Evolutionary conservation across 805 yeast genomes (phyloP), one percentile per base, ranked within the genome.

Genomic region (Kregervanrija fluxuum): DNA sequence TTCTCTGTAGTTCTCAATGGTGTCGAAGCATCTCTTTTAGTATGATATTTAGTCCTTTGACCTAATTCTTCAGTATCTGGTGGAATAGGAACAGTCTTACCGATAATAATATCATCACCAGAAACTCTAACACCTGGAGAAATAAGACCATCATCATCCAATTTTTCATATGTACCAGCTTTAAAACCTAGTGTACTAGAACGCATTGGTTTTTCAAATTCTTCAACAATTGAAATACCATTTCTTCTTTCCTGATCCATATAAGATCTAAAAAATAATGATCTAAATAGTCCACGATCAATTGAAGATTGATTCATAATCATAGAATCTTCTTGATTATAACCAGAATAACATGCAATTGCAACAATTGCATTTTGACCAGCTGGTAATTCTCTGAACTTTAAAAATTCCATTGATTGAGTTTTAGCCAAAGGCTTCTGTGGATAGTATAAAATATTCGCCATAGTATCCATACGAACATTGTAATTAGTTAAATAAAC

Each of bases 391-490:
- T 93, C 99, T 72, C 99, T 79, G 72, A 93, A 93, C 69, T 93
- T 91, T 70, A 93, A 74, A 62, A 83, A 86, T 67, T 93, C 99
- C 99, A 93, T 93, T 1, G 98, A 80, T 67, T 97, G 83, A 15
- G 99, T 93, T 30, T 97, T 93, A 41, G 98, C 99, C 62, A 93
- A 72, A 12, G 99, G 99, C 65, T 93, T 93, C 64, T 93, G 99
- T 35, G 99, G 99, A 62, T 93, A 93, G 63, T 93, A 93, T 54
- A 93, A 74, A 56, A 93, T 91, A 62, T 93, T 93, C 9, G 99
- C 97, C 99, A 93, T 93, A 1, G 99, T 93, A 67, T 93, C 99
- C 99, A 93, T 93, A 70, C 99, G 86, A 43, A 91, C 96, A 47
- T 83, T 78, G 66, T 91, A 93, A 62, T 93, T 93, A 4, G 99